These are phyloP conservation scores for Saturnispora zaruensis DNA, from an alignment of 805 yeast genomes.

Conservation along the genomic window DNA sequence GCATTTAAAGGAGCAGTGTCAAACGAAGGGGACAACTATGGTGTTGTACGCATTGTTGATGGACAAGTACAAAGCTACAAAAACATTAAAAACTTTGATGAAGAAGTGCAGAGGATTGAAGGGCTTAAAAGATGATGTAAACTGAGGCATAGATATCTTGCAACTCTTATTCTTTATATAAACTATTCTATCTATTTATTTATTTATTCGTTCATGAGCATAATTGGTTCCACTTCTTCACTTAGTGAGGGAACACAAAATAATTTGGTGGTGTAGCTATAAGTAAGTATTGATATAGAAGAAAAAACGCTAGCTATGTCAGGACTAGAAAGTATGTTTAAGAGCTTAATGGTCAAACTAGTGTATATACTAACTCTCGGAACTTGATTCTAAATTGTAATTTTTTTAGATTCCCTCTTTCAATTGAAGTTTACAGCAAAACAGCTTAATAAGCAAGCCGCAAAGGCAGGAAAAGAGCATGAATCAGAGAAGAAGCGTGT, in stretches of 20 bases:
- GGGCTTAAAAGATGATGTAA: conserved; percentile 8
- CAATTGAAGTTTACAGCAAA: conserved; percentile 86
- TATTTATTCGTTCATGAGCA: neutral
- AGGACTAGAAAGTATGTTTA: conserved; percentile 34
- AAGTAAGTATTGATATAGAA: neutral
- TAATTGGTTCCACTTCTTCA: neutral
- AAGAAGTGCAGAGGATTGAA: conserved; percentile 30
- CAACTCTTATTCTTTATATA: neutral
- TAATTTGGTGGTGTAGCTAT: neutral
- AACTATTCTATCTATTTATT: neutral
- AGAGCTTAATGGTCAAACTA: too few species aligned
- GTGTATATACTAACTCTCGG: conserved; percentile 8
- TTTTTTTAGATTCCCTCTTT: conserved; percentile 45
- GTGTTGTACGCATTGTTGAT: conserved; percentile 36
- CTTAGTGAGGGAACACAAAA: neutral
- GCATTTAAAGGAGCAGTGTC: conserved; percentile 18
- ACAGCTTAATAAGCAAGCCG: conserved; percentile 82
- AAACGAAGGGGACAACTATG: conserved; percentile 38
- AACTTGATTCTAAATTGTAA: neutral
- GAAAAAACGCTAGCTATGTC: conserved; percentile 26
- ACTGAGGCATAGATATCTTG: neutral
- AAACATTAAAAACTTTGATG: conserved; percentile 36
- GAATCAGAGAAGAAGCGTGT: conserved; percentile 77
- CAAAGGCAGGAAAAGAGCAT: conserved; percentile 86
- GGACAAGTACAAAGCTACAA: conserved; percentile 34